Conservation (phyloP, 2,329 filamentous ascomycete species). For the Bimuria novae-zelandiae region DNA sequence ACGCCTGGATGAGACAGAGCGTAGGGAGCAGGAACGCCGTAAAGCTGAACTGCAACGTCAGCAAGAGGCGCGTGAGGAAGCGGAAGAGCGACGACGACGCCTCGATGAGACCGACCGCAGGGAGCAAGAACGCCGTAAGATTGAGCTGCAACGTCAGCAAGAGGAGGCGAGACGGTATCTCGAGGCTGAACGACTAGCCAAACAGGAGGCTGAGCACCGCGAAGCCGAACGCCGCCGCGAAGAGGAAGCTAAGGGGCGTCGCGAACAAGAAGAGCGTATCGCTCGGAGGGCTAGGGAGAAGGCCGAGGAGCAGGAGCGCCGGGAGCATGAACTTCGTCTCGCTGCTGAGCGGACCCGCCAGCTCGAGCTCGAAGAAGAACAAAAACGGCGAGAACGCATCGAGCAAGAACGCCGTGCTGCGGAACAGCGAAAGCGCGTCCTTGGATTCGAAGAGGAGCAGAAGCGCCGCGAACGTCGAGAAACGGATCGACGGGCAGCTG, state of each 20-base stretch:
- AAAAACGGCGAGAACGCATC: conserved; percentile 34
- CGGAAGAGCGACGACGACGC: conserved; percentile 28
- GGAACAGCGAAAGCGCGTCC: conserved; percentile 24
- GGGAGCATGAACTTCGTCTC: conserved; percentile 20
- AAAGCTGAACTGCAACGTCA: conserved; percentile 34
- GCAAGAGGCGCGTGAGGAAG: conserved; percentile 32
- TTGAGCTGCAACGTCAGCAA: conserved; percentile 34
- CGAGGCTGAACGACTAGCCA: conserved; percentile 35
- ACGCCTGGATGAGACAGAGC: conserved; percentile 28
- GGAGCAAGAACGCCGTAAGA: conserved; percentile 31
- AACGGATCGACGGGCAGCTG: conserved; percentile 32
- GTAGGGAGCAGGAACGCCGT: conserved; percentile 31
- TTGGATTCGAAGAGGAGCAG: conserved; percentile 35
- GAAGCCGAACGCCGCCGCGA: conserved; percentile 29
- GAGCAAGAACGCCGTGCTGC: conserved; percentile 25
- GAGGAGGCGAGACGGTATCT: conserved; percentile 34
- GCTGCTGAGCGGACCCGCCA: conserved; percentile 26
- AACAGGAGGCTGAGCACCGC: conserved; percentile 28
- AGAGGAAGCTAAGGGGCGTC: conserved; percentile 21
- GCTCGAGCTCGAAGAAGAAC: conserved; percentile 37
- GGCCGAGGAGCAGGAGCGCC: conserved; percentile 23
- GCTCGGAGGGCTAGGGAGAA: conserved; percentile 7
- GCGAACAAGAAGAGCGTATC: conserved; percentile 4
- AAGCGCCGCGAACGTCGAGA: conserved; percentile 33
- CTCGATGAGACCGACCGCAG: conserved; percentile 29